Conservation (phyloP, 2,329 filamentous ascomycete species). For the Thielaviopsis punctulata region DNA sequence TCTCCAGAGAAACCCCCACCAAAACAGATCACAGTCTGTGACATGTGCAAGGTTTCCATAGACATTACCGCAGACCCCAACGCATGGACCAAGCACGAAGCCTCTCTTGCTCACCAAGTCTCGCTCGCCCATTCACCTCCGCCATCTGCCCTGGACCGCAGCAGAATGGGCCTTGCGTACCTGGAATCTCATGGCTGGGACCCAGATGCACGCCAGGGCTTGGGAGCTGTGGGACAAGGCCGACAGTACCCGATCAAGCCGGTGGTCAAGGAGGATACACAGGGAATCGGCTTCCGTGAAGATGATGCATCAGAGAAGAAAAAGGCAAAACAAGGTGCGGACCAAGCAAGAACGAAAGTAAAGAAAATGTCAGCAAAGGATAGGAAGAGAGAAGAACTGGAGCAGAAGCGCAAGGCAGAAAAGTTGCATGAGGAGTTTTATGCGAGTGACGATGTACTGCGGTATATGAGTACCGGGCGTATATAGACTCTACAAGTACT, state of each 20-base stretch:
- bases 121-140: constrained; percentile 52
- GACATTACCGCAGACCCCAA: constrained; percentile 14
- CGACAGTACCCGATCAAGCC: constrained; percentile 60
- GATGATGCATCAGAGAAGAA: constrained; percentile 24
- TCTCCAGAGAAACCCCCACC: neutral
- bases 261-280: constrained; percentile 52
- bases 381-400: constrained; percentile 41
- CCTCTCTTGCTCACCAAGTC: constrained; percentile 54
- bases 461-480: constrained; percentile 36
- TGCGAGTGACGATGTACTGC: constrained; percentile 55
- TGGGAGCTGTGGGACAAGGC: constrained; percentile 56
- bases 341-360: constrained; percentile 19
- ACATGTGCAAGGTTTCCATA: constrained; percentile 22
- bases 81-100: constrained; percentile 30
- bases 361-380: constrained; percentile 51
- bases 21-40: constrained; percentile 16
- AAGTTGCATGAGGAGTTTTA: constrained; percentile 56
- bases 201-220: constrained; percentile 51
- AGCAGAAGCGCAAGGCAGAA: constrained; percentile 45
- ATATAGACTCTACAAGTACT: neutral
- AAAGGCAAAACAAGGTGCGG: constrained; percentile 18
- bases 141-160: constrained; percentile 53
- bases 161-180: constrained; percentile 50
- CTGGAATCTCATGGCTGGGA: constrained; percentile 57
- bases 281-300: constrained; percentile 48